These are phyloP conservation scores for Aspergillus olivimuriae DNA, from an alignment of 495 filamentous ascomycete genomes.

Conservation along the genomic window DNA sequence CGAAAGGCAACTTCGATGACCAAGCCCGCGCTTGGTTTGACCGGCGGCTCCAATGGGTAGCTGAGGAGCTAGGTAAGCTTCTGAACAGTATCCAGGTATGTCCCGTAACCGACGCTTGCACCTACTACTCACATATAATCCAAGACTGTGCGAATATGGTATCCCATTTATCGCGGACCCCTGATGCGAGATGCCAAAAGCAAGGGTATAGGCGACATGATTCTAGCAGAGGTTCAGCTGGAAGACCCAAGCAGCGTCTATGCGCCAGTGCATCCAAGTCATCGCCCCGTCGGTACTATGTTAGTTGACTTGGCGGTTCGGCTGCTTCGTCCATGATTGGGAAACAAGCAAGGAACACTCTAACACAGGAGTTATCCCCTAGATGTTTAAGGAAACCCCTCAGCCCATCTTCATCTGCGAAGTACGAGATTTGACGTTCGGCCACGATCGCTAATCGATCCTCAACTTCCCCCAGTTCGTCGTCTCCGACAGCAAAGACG, in stretches of 20 bases:
- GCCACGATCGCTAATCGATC: slow-evolving; percentile 41
- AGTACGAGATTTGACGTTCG: slow-evolving; percentile 44
- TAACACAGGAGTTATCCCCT: slow-evolving; percentile 34
- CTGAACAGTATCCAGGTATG: neutral
- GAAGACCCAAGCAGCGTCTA: neutral
- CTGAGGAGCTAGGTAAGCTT: neutral
- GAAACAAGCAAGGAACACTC: too few relatives aligned
- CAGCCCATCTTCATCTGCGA: slow-evolving; percentile 36
- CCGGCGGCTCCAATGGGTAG: neutral
- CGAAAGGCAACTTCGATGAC: too few relatives aligned
- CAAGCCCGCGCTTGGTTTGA: neutral
- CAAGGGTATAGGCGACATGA: neutral
- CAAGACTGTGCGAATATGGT: neutral
- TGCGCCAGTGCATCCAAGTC: too few relatives aligned
- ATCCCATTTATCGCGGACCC: neutral
- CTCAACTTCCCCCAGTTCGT: slow-evolving; percentile 28
- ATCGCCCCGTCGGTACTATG: too few relatives aligned
- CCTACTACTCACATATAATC: neutral
- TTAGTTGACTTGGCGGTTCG: too few relatives aligned
- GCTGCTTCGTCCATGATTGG: too few relatives aligned
- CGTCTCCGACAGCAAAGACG: slow-evolving; percentile 21
- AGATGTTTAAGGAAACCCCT: slow-evolving; percentile 28
- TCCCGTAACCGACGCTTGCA: neutral
- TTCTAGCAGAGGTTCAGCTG: neutral
- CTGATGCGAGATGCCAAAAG: neutral